phyloP scores from a whole-genome alignment of 176 grass and related monocot species.

The Triticum turgidum region DNA sequence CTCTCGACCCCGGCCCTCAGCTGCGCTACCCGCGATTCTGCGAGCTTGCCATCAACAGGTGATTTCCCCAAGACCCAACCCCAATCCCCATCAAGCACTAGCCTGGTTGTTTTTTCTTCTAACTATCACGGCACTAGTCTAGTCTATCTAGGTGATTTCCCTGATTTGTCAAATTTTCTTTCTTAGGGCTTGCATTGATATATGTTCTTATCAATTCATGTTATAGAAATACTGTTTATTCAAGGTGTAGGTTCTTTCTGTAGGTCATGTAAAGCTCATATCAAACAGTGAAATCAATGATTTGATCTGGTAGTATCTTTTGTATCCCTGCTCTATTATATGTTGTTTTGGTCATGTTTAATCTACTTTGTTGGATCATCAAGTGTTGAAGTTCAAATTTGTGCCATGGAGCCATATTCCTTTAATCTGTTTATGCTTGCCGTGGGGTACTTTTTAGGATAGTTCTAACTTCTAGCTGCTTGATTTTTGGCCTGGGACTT shows the following conservation, averaged over 20 bases:
- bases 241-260: neutral
- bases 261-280: neutral
- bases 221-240: neutral
- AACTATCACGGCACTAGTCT: neutral
- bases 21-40: no score
- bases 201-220: neutral
- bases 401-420: no score
- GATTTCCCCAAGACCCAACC: neutral
- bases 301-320: no score
- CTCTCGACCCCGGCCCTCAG: no score
- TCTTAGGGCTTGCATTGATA: neutral
- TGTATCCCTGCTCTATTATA: no score
- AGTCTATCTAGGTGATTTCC: neutral
- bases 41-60: neutral
- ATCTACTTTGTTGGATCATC: no score
- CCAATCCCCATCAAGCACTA: neutral
- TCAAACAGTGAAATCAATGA: no score
- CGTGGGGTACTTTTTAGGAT: neutral
- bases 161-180: neutral
- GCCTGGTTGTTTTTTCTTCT: no score
- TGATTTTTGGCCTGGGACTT: neutral
- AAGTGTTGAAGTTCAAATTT: no score
- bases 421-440: no score
- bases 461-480: neutral
- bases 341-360: no score